These are phyloP conservation scores for Limnanthes douglasii DNA, from an alignment of 345 rosid genomes.

Conservation along the genomic window DNA sequence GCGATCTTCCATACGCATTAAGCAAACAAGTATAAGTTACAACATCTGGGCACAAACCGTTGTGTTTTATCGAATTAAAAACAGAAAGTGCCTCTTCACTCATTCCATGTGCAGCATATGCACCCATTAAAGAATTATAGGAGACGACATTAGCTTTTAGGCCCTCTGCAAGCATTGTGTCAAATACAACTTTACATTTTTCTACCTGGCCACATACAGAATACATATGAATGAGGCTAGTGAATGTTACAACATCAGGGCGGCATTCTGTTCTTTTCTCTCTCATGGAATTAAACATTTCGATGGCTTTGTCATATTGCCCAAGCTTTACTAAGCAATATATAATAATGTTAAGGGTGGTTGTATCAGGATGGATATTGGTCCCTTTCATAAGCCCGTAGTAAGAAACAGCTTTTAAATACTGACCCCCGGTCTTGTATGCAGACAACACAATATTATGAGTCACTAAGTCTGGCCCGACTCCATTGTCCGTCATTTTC, in stretches of 20 bases:
- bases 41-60: constrained; percentile 62
- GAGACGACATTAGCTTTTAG: constrained; percentile 65
- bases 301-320: constrained; percentile 50
- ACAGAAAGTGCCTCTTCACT: constrained; percentile 57
- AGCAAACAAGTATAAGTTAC: constrained; percentile 74
- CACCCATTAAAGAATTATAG: constrained; percentile 65
- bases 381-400: constrained; percentile 87
- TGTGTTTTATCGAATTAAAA: constrained; percentile 48
- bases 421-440: constrained; percentile 67
- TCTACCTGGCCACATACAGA: constrained; percentile 63
- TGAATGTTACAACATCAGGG: constrained; percentile 77
- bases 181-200: constrained; percentile 57
- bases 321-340: constrained; percentile 67
- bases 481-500: constrained; percentile 91
- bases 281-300: constrained; percentile 74
- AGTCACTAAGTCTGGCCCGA: constrained; percentile 94
- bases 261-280: constrained; percentile 47
- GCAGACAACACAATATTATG: constrained; percentile 87
- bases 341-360: constrained; percentile 72
- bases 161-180: constrained; percentile 79
- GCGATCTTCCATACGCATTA: constrained; percentile 83
- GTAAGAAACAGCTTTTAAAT: constrained; percentile 68
- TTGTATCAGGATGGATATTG: constrained; percentile 66
- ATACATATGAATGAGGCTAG: constrained; percentile 60
- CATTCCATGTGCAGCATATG: constrained; percentile 82